Conservation (phyloP, 2,329 filamentous ascomycete genomes). For the Coleophoma eucalyptorum region DNA sequence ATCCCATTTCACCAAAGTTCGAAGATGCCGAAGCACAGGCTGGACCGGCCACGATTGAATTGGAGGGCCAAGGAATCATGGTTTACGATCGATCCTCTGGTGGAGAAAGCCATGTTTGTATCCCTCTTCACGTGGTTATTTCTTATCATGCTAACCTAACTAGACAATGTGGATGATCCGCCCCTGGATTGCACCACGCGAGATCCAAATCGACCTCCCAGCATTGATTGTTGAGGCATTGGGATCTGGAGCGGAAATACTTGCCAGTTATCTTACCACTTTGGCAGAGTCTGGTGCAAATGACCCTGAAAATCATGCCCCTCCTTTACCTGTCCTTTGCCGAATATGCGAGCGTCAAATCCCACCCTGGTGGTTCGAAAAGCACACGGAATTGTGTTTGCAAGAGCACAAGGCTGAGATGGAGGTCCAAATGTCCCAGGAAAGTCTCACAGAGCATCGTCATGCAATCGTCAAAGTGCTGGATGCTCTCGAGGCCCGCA, state of each 20-base stretch:
- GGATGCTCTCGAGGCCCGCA: constrained; percentile 81
- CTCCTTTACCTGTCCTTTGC: constrained; percentile 82
- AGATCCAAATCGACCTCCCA: constrained; percentile 95
- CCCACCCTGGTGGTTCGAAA: constrained; percentile 99
- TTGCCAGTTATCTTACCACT: constrained; percentile 88
- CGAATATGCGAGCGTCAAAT: constrained; percentile 98
- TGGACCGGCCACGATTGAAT: constrained; percentile 57
- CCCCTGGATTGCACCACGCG: constrained; percentile 80
- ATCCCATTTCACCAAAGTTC: constrained; percentile 17
- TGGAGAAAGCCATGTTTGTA: constrained; percentile 82
- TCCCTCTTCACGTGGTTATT: not conserved
- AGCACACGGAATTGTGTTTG: constrained; percentile 92
- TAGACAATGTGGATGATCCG: constrained; percentile 99
- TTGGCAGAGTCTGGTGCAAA: constrained; percentile 80
- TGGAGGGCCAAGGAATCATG: constrained; percentile 98
- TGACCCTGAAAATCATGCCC: constrained; percentile 71
- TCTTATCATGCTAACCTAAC: constrained; percentile 23
- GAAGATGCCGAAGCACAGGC: constrained; percentile 28
- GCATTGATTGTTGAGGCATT: constrained; percentile 86
- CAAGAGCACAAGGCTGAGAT: constrained; percentile 96
- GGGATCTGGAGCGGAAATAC: constrained; percentile 88
- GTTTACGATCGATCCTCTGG: constrained; percentile 88
- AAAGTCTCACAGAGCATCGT: constrained; percentile 86
- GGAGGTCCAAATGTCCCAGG: constrained; percentile 95
- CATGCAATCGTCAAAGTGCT: constrained; percentile 93